Conservation (phyloP, 305 asterid species). For the Fraxinus platypoda region DNA sequence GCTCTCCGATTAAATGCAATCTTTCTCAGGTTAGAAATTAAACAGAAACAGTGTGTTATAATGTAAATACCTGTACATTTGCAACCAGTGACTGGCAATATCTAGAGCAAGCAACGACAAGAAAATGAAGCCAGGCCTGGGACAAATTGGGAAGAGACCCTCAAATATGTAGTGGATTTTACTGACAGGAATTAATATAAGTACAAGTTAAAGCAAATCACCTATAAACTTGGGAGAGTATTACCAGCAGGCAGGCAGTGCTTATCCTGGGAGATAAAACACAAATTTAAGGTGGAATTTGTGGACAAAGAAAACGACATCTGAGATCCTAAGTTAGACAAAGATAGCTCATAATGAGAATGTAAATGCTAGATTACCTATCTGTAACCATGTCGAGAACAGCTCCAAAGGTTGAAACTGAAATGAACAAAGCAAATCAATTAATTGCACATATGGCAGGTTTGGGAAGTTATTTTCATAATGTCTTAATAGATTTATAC, state of each 20-base stretch:
- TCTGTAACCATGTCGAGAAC: slow-evolving; percentile 99
- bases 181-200: not conserved
- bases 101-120: slow-evolving; percentile 71
- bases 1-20: not conserved
- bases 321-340: not conserved
- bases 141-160: slow-evolving; percentile 1
- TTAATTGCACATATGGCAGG: not conserved
- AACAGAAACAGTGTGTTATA: slow-evolving; percentile 3
- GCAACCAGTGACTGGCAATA: slow-evolving; percentile 96
- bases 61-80: slow-evolving; percentile 82
- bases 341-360: not conserved
- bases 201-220: slow-evolving; percentile 23
- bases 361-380: slow-evolving; percentile 46
- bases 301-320: slow-evolving; percentile 15
- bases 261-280: slow-evolving; percentile 65
- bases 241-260: slow-evolving; percentile 90
- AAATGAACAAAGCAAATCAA: slow-evolving; percentile 25
- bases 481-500: not conserved
- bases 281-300: slow-evolving; percentile 23
- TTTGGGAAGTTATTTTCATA: slow-evolving; percentile 15
- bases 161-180: slow-evolving; percentile 3
- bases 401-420: slow-evolving; percentile 99
- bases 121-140: slow-evolving; percentile 47
- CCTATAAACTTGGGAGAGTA: slow-evolving; percentile 97
- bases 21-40: not conserved